Evolutionary conservation across 2,329 filamentous ascomycete species (phyloP).

Genomic region (Didymella glomerata): DNA sequence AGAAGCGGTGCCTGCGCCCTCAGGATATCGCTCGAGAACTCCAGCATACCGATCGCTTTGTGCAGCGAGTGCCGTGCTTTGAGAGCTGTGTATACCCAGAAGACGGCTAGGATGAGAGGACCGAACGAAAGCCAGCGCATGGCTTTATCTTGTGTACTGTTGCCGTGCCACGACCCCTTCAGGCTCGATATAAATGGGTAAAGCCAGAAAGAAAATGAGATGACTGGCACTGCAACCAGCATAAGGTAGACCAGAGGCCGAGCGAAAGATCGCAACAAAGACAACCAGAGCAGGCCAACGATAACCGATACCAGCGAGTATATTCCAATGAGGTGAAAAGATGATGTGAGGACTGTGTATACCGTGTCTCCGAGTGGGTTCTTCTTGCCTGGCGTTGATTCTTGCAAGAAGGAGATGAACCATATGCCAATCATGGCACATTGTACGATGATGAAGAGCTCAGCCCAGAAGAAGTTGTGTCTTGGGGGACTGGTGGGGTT

Average conservation of each 20-base stretch:
- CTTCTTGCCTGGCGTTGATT: slow-evolving; percentile 72
- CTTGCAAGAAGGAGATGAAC: slow-evolving; percentile 89
- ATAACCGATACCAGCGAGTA: slow-evolving; percentile 91
- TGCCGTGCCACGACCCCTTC: slow-evolving; percentile 76
- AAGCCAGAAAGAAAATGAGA: slow-evolving; percentile 87
- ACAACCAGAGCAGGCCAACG: slow-evolving; percentile 90
- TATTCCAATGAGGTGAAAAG: slow-evolving; percentile 86
- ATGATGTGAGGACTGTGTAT: slow-evolving; percentile 85
- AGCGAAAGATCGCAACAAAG: slow-evolving; percentile 85
- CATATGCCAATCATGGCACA: slow-evolving; percentile 88
- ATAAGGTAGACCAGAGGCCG: slow-evolving; percentile 82
- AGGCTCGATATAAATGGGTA: slow-evolving; percentile 93
- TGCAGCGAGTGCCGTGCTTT: slow-evolving; percentile 81
- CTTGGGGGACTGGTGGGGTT: slow-evolving; percentile 54
- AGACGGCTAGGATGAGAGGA: slow-evolving; percentile 74
- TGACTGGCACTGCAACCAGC: slow-evolving; percentile 82
- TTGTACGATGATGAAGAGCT: slow-evolving; percentile 84
- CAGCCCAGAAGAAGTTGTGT: slow-evolving; percentile 92
- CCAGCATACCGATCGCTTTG: slow-evolving; percentile 86
- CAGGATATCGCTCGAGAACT: slow-evolving; percentile 89
- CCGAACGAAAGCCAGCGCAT: slow-evolving; percentile 89
- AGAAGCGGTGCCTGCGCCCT: slow-evolving; percentile 84
- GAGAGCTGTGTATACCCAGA: slow-evolving; percentile 86
- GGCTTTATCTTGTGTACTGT: slow-evolving; percentile 80
- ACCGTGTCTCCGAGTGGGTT: slow-evolving; percentile 88